A percentile compares a stretch with the other conserved stretches of the same genome.
phyloP scores from a whole-genome alignment of 2,329 filamentous ascomycete genomes.

The Venturia effusa region DNA sequence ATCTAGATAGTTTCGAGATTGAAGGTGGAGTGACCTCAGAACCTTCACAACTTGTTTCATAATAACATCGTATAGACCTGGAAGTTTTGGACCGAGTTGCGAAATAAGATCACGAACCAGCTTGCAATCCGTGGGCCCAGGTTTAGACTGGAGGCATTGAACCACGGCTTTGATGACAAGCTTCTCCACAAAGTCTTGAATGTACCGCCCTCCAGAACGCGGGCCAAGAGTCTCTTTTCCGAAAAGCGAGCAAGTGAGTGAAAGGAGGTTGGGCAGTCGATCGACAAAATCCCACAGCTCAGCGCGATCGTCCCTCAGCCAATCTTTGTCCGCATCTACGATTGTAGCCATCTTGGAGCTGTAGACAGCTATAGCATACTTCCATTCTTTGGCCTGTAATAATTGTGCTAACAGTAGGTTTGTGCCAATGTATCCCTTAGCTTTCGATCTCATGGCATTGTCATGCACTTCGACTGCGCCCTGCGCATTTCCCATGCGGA shows the following conservation, averaged over 20 bases:
- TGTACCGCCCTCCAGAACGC: not conserved
- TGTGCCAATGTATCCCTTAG: conserved; percentile 3
- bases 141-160: not conserved
- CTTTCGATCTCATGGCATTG: not conserved
- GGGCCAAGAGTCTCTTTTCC: not conserved
- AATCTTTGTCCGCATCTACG: not conserved
- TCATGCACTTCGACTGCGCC: not conserved
- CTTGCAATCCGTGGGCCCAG: not conserved
- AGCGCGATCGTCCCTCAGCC: conserved; percentile 1
- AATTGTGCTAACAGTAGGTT: conserved; percentile 6
- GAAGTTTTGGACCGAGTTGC: not conserved
- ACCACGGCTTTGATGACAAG: conserved; percentile 1
- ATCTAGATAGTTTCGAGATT: not conserved
- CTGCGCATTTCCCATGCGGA: not conserved
- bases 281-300: not conserved
- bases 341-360: not conserved
- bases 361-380: not conserved
- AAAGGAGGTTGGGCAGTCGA: not conserved
- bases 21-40: not conserved
- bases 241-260: not conserved
- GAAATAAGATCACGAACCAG: not conserved
- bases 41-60: not conserved
- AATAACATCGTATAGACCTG: not conserved
- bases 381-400: conserved; percentile 5
- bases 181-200: not conserved